Evolutionary conservation across 495 filamentous ascomycete genomes (phyloP).

Genomic region (Aspergillus haitiensis): DNA sequence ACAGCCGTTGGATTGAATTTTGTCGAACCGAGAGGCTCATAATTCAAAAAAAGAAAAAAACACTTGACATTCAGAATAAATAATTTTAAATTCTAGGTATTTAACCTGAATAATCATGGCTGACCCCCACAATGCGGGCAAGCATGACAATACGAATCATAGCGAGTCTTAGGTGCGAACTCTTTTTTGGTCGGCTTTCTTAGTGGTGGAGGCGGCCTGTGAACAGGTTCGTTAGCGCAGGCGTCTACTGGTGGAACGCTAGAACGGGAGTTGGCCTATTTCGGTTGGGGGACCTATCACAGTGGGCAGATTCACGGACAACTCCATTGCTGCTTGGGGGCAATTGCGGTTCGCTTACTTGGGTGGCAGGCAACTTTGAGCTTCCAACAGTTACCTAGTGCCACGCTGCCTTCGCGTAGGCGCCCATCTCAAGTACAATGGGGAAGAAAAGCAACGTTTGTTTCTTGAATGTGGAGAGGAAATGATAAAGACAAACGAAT

Average conservation of each 20-base stretch:
- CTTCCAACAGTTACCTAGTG: conserved; percentile 1
- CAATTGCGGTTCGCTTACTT: conserved; percentile 20
- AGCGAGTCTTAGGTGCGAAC: conserved; percentile 5
- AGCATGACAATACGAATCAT: conserved; percentile 1
- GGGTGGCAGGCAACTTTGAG: conserved; percentile 14
- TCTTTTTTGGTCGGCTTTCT: conserved; percentile 3
- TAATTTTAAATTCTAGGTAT: too few species aligned
- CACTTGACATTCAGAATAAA: too few species aligned
- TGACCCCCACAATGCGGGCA: neutral
- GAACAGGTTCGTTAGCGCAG: conserved; percentile 17
- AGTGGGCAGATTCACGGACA: neutral
- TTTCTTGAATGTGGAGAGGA: neutral
- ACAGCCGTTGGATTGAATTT: too few species aligned
- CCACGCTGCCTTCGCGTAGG: conserved; percentile 8
- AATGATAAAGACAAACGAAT: neutral
- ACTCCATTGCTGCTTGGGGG: conserved; percentile 2
- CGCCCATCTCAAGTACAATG: neutral
- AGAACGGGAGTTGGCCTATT: conserved; percentile 9
- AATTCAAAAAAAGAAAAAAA: too few species aligned
- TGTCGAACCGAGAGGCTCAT: too few species aligned
- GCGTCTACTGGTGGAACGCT: conserved; percentile 18
- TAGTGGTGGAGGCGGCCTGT: conserved; percentile 21
- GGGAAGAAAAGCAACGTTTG: neutral
- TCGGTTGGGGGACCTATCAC: conserved; percentile 2
- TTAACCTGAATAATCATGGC: neutral